Evolutionary conservation across 345 rosid genomes (phyloP), one percentile per base, ranked within the genome.

Genomic region (Citrus australasica): DNA sequence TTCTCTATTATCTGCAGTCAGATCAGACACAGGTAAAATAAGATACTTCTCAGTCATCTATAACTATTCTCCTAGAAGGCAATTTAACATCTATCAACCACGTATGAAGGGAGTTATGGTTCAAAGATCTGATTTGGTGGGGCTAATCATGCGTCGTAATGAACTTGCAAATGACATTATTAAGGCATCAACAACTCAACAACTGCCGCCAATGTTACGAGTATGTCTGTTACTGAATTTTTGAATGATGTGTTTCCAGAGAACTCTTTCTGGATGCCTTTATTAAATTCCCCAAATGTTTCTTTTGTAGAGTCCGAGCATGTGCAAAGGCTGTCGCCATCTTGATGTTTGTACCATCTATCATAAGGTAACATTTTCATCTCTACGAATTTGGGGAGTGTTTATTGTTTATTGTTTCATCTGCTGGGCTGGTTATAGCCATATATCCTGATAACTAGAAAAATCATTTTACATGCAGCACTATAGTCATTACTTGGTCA

Each of bases 71-170:
- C 48, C 42, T 76, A 40, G 73, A 56, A 53, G 75, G 46, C 72
- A 53, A 60, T 55, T 85, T 25, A 79, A 30, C 67, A 56, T 80
- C 65, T 78, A 46, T 30, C 69, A 30, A 76, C 40, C 66, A 61
- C 71, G 62, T 82, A 75, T 83, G 63, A 78, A 96, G 99, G 99
- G 98, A 71, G 85, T 96, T 65, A 75, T 79, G 63, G 95, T 90
- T 84, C 92, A 86, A 80, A 86, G 99, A 86, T 89, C 93, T 78
- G 98, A 96, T 79, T 79, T 96, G 86, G 86, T 94, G 81, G 99
- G 98, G 79, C 78, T 96, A 81, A 91, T 96, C 42, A 96, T 94
- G 88, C 97, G 97, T 27, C 97, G 99, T 62, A 96, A 96, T 92
- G 98, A 94, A 80, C 91, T 94, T 66, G 98, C 98, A 82, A 87